These are phyloP conservation scores for Fusarium incarnatum DNA, from an alignment of 2,329 filamentous ascomycete species.

Conservation along the genomic window DNA sequence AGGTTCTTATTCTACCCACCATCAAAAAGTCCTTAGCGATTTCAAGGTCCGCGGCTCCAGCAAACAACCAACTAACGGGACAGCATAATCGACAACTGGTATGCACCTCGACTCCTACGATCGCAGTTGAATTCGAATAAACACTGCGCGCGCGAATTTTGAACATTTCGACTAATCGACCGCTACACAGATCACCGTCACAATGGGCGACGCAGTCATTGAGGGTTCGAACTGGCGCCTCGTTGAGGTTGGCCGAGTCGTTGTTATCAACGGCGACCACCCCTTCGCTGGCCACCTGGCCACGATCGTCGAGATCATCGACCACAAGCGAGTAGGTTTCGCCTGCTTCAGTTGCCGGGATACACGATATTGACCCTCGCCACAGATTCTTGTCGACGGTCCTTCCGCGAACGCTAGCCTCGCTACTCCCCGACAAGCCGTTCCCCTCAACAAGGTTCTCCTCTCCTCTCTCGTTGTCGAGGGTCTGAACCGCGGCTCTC, in stretches of 20 bases:
- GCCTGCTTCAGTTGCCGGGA: conserved; percentile 17
- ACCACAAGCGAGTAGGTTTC: conserved; percentile 98
- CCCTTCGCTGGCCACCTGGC: conserved; percentile 88
- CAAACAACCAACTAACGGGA: conserved; percentile 55
- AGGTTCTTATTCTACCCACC: conserved; percentile 55
- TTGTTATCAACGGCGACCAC: conserved; percentile 85
- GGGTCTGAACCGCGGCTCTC: conserved; percentile 86
- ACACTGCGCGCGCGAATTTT: conserved; percentile 42
- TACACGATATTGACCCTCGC: conserved; percentile 45
- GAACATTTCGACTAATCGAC: conserved; percentile 51
- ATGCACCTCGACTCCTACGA: conserved; percentile 50
- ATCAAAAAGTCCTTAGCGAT: conserved; percentile 57
- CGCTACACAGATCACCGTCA: conserved; percentile 67
- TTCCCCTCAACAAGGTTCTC: conserved; percentile 83
- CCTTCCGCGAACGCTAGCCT: conserved; percentile 84
- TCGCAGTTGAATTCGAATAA: conserved; percentile 42
- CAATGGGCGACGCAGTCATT: conserved; percentile 86
- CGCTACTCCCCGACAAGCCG: conserved; percentile 86
- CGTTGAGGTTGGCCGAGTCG: conserved; percentile 98
- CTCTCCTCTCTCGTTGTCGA: conserved; percentile 90
- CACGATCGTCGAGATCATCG: conserved; percentile 98
- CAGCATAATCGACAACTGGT: conserved; percentile 56
- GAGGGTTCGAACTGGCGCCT: conserved; percentile 89
- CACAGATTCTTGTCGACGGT: conserved; percentile 93
- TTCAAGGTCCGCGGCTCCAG: conserved; percentile 53